Evolutionary conservation across 176 grass and related monocot species (phyloP), one percentile per base, ranked within the genome.

Genomic region (Hordeum marinum): DNA sequence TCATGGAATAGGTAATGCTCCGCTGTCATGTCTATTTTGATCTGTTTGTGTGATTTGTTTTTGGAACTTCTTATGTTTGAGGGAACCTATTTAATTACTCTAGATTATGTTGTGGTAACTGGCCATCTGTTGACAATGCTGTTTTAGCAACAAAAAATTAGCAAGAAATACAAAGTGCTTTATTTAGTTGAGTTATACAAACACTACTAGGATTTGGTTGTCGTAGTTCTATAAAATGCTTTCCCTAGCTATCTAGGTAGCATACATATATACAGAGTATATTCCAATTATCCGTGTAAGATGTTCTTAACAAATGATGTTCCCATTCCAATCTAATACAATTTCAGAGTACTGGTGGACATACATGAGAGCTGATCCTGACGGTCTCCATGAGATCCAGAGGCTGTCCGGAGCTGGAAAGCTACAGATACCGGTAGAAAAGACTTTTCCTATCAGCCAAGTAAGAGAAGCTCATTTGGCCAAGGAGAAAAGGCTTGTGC

Each of bases 291-390:
- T 71, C 78, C 63, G 78, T 20, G 27, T 41, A 85, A 78, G 54
- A 85, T 17, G 43, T 24, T 69, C 79, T 85, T 37, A 65, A 80
- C 25, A 31, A 17, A 5, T 76, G 73, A 76, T 77, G 37, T 72
- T 63, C 26, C 36, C 43, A 18, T 68, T 68, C 46, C 68, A 64
- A 64, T 35, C 37, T 63, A 64, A 64, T 35, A 14, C 26, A 88
- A 83, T 85, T 87, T 80, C 88, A 98, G 96, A 89, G n/a, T 98
- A 98, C 89, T 93, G 68, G 39, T 98, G 96, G 96, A 98, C 96
- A 66, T 98, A 94, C 85, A 98, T 98, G 96, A 90, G 96, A 87
- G 93, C 93, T 83, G 96, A 98, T 65, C 65, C 78, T 60, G 96
- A 98, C 83, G 96, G 96, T 48, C 85, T 98, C 79, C 75, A 98